Percentiles rank a stretch among this genome's conserved stretches.
Conservation (phyloP, 192 early-diverging fungal species). For the Backusella tarrabulga region DNA sequence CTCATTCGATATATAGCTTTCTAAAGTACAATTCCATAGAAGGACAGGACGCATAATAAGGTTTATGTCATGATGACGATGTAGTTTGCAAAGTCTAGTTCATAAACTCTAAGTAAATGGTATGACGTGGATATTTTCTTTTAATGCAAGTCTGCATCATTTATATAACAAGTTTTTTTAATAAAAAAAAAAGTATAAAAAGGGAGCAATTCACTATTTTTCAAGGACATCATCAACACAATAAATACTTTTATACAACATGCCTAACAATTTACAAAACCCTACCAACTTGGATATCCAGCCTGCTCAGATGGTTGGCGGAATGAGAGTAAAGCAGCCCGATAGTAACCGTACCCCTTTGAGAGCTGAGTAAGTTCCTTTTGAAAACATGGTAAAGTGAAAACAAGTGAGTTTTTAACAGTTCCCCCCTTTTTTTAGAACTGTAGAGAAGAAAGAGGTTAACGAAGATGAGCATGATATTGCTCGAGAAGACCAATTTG, state of each 20-base stretch:
- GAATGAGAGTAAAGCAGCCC: conserved; percentile 16
- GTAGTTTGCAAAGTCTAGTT: neutral
- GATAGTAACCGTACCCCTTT: conserved; percentile 1
- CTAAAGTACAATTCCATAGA: neutral
- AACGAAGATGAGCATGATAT: neutral
- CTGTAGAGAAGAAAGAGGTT: neutral
- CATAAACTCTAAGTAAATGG: neutral
- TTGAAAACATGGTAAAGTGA: neutral
- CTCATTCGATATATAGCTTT: neutral
- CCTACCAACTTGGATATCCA: neutral
- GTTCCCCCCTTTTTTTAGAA: neutral
- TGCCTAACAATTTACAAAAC: neutral
- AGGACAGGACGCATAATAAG: neutral
- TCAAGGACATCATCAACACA: neutral
- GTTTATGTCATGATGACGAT: neutral
- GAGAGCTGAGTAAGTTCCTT: neutral
- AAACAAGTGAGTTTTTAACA: neutral
- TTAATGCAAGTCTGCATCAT: neutral
- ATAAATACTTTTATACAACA: neutral
- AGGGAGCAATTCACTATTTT: neutral
- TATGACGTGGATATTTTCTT: neutral
- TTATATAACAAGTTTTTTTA: neutral
- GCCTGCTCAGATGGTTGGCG: conserved; percentile 1
- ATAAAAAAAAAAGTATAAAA: neutral
- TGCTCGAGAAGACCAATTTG: neutral